These are phyloP conservation scores for Penicillium antarcticum DNA, from an alignment of 495 filamentous ascomycete genomes.

Conservation along the genomic window DNA sequence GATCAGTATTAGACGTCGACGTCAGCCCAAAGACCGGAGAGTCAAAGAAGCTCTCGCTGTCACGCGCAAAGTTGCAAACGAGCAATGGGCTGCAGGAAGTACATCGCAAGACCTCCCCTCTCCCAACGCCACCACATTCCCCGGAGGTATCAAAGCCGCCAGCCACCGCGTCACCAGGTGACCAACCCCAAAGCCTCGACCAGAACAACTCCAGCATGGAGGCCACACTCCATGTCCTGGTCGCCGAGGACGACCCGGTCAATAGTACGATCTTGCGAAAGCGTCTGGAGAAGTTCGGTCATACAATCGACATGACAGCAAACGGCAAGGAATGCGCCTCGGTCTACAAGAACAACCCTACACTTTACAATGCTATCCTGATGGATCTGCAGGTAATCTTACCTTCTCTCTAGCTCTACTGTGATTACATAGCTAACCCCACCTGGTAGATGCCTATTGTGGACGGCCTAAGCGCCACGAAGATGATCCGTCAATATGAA, in stretches of 20 bases:
- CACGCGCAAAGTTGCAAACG: background rate
- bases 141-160: background rate
- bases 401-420: background rate
- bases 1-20: constrained; percentile 8
- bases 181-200: background rate
- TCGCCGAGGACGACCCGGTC: constrained; percentile 87
- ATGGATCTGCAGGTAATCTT: constrained; percentile 87
- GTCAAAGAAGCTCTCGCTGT: constrained; percentile 10
- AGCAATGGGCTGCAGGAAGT: background rate
- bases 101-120: background rate
- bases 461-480: constrained; percentile 74
- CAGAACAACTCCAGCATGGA: background rate
- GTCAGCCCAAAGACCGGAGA: constrained; percentile 11
- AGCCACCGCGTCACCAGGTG: background rate
- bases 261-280: constrained; percentile 83
- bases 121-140: background rate
- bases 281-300: constrained; percentile 72
- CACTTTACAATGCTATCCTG: constrained; percentile 71
- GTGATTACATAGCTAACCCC: constrained; percentile 1
- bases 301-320: constrained; percentile 63
- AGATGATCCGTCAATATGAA: constrained; percentile 76
- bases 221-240: constrained; percentile 56
- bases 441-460: constrained; percentile 79
- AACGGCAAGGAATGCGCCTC: constrained; percentile 83
- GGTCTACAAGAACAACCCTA: constrained; percentile 55